Base-by-base conservation (phyloP, 768 basidiomycete species). In the Asterophora parasitica region DNA sequence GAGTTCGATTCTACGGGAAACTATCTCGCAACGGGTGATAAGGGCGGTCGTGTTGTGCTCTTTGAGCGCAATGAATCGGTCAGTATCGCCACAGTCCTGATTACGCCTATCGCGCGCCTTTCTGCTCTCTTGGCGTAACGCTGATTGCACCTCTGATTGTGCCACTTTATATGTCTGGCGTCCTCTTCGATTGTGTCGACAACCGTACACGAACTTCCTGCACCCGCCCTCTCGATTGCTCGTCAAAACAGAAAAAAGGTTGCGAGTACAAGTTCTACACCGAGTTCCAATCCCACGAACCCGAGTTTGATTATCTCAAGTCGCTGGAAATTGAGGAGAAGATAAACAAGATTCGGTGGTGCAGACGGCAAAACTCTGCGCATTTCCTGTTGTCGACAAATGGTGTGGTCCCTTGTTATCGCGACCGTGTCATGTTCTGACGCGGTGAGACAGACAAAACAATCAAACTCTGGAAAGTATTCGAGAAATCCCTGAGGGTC, bases 261-360 rank as follows among this genome's bases (percentile, higher is more conserved):
- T 99, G 96, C 75, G 96, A 99, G 74, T 99, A 99, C 83, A 98
- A 97, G 70, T 99, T 99, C 71, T 98, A 98, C 69, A 99, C 96
- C 43, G 96, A 99, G 71, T 96, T 98, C 66, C 96, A 99, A 77
- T 94, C 92, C 38, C 96, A 99, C 67, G 96, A 99, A 67, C 96
- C 96, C 46, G 96, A 99, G 68, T 99, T 99, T 68, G 96, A 99
- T 74, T 99, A 99, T 69, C 84, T 99, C 63, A 99, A 99, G 78
- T 96, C 92, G 17, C 77, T 99, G 58, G 96, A 99, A 79, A 99
- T 99, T 69, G 96, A 99, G 72, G 96, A 99, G 80, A 99, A 99
- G 86, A 99, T 99, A 77, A 99, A 99, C 77, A 91, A 96, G 82
- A 99, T 99, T 81, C 92, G 93, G 67, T 99, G 96, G 96, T 97